A percentile compares a stretch with the other conserved stretches of the same genome.
These are phyloP conservation scores for Colletotrichum destructivum DNA, from an alignment of 2,329 filamentous ascomycete species.

Conservation along the genomic window DNA sequence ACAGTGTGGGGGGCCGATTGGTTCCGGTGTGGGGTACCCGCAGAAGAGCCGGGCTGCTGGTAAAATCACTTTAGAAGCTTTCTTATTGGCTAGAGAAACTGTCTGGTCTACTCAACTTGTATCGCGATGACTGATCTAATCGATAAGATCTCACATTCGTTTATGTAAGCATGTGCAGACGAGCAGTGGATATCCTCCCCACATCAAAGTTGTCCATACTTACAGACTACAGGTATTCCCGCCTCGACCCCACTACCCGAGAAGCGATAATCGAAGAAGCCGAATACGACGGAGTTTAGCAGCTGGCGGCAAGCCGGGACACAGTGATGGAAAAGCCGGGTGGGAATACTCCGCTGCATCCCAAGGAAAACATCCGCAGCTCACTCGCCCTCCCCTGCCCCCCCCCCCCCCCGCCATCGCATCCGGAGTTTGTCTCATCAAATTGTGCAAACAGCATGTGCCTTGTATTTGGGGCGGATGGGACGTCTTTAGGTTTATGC, in stretches of 20 bases:
- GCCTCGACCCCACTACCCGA: not conserved
- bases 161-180: too few species aligned
- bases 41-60: constrained; percentile 9
- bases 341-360: not conserved
- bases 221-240: too few species aligned
- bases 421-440: not conserved
- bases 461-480: too few species aligned
- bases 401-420: not conserved
- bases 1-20: constrained; percentile 21
- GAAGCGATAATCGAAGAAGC: not conserved
- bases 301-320: not conserved
- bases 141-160: not conserved
- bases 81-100: constrained; percentile 21
- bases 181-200: too few species aligned
- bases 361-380: not conserved
- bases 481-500: constrained; percentile 2
- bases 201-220: too few species aligned
- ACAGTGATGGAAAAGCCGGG: not conserved
- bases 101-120: too few species aligned
- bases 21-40: constrained; percentile 28
- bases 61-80: constrained; percentile 20
- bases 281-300: constrained; percentile 8
- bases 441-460: not conserved
- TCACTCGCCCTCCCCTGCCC: not conserved
- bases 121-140: not conserved